These are phyloP conservation scores for Penicillium verrucosum DNA, from an alignment of 2,329 filamentous ascomycete genomes.

Conservation along the genomic window DNA sequence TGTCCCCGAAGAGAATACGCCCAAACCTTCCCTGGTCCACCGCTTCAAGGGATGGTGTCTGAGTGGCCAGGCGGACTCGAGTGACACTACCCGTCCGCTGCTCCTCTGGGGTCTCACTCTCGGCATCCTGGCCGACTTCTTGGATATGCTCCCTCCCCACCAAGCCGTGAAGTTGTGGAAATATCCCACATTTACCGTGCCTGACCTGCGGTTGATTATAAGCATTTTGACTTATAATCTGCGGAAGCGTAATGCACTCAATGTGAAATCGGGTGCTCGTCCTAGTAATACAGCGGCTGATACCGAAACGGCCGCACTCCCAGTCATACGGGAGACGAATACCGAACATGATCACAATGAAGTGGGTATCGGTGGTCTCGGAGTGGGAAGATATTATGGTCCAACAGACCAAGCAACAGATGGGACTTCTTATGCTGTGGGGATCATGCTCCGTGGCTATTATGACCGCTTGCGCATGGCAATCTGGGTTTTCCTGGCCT, in stretches of 20 bases:
- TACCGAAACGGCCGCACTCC: constrained; percentile 34
- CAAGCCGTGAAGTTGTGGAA: constrained; percentile 62
- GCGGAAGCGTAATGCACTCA: constrained; percentile 49
- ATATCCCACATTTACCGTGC: constrained; percentile 65
- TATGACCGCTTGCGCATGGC: constrained; percentile 41
- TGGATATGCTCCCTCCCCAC: constrained; percentile 64
- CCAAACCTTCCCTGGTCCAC: constrained; percentile 23
- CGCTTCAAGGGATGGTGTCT: constrained; percentile 29
- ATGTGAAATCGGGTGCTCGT: constrained; percentile 32
- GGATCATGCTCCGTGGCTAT: constrained; percentile 45
- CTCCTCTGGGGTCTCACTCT: constrained; percentile 68
- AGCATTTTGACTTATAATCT: constrained; percentile 59
- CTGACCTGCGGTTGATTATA: constrained; percentile 59
- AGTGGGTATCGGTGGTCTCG: constrained; percentile 40
- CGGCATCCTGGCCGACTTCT: constrained; percentile 64
- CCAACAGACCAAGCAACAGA: constrained; percentile 24
- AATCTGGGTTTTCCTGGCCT: constrained; percentile 40
- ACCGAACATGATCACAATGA: constrained; percentile 32
- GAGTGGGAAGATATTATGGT: constrained; percentile 35
- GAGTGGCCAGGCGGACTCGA: constrained; percentile 28
- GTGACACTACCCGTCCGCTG: constrained; percentile 47
- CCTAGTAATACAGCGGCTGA: constrained; percentile 34
- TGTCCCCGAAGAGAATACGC: constrained; percentile 36
- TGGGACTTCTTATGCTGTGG: constrained; percentile 37
- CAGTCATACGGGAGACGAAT: constrained; percentile 20